Base-by-base conservation (phyloP, 2,329 filamentous ascomycete genomes). In the Colletotrichum somersetense region DNA sequence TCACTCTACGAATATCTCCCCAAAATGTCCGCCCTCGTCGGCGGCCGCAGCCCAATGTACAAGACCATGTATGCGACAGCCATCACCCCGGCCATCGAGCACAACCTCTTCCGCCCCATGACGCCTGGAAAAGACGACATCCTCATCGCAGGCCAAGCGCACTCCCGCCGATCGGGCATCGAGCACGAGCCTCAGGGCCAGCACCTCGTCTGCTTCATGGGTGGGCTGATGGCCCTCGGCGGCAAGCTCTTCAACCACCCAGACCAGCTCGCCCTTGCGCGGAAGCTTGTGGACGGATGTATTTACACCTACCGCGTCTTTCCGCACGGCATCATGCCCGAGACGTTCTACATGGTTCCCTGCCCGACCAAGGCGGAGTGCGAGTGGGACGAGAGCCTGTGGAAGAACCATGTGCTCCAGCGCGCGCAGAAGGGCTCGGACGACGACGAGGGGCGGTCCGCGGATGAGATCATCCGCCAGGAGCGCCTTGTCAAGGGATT, bases 101-200 rank as follows among this genome's bases (percentile, higher is more conserved):
- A 93, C 74, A 82, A 94, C 3, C 86, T 95, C 66, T 94, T 91
- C 81, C 88, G 91, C 77, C 93, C 92, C 0, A 90, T 92, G 85
- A 86, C 89, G 1, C 88, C 89, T 0, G 82, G 86, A 11, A 85
- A 88, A 56, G 83, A 86, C 1, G 88, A 94, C 71, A 89, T 94
- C 5, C 85, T 94, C 2, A 85, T 94, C 2, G 64, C 74, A 10
- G 68, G 74, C 16, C 18, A 67, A 14, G 46, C 63, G 67, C 6
- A 76, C 71, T 20, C 57, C 74, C 1, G 48, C 71, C 12, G n/a
- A 0, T 12, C 7, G 7, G 40, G 55, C n/a, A 85, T 82, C 59
- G 78, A 85, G n/a, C 85, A 88, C 56, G 79, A 81, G 14, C 81
- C 46, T 53, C 83, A 71, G 77, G 63, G 84, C 74, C 77, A 91